Evolutionary conservation across 371 early-diverging fungal species (phyloP).

Genomic region (Apophysomyces sp.): DNA sequence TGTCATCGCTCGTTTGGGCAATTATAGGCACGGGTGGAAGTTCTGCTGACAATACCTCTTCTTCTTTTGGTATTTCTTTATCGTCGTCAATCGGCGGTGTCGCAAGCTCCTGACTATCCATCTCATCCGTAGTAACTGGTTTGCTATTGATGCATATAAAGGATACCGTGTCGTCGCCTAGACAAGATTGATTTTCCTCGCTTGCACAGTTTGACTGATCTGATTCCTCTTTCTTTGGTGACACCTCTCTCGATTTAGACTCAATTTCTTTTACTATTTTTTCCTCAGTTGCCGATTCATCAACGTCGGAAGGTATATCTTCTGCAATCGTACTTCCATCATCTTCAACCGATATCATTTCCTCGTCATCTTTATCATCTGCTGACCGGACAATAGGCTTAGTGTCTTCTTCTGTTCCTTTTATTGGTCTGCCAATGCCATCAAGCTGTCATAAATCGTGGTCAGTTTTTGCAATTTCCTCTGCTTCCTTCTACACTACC

Average conservation of each 20-base stretch:
- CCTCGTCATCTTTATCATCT: background rate
- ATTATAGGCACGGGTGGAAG: no score
- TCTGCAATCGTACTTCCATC: constrained; percentile 23
- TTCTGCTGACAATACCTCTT: no score
- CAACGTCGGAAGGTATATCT: background rate
- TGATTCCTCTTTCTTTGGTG: no score
- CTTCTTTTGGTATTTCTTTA: no score
- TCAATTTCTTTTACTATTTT: background rate
- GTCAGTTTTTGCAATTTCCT: background rate
- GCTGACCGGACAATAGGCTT: background rate
- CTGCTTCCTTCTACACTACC: constrained; percentile 25
- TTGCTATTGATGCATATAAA: no score
- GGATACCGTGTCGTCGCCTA: no score
- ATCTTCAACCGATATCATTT: background rate
- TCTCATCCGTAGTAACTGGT: no score
- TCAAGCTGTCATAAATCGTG: background rate
- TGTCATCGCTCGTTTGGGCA: background rate
- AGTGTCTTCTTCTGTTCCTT: background rate
- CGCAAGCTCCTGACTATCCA: no score
- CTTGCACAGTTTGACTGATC: no score
- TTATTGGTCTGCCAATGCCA: background rate
- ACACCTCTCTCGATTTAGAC: no score
- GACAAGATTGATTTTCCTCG: no score
- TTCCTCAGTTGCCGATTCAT: background rate
- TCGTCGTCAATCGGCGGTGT: no score